These are phyloP conservation scores for Xylaria sp. DNA, from an alignment of 2,329 filamentous ascomycete genomes.

Conservation along the genomic window DNA sequence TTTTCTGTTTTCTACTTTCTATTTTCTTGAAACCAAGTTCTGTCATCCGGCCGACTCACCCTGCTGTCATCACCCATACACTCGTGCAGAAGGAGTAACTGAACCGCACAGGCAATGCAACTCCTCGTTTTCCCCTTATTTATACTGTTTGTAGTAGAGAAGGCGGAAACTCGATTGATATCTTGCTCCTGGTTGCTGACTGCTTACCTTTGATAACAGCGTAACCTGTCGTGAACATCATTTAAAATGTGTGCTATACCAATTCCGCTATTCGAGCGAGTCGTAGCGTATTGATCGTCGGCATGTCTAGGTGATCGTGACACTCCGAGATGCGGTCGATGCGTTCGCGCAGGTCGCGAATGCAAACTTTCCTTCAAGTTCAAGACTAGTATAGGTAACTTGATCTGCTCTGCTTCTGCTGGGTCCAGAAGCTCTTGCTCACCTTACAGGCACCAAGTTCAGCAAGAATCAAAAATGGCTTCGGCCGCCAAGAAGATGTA, in stretches of 20 bases:
- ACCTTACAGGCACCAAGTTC: conserved; percentile 41
- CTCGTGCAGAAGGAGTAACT: neutral
- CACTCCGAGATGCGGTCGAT: conserved; percentile 49
- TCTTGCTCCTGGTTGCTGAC: conserved; percentile 31
- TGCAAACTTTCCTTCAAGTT: conserved; percentile 51
- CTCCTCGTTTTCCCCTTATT: neutral
- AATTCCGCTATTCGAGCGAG: conserved; percentile 5
- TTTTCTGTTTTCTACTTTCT: neutral
- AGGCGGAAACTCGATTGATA: neutral
- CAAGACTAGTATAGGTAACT: conserved; percentile 49
- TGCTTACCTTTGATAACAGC: conserved; percentile 46
- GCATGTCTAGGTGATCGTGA: conserved; percentile 54
- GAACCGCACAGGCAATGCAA: no score
- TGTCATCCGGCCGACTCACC: neutral
- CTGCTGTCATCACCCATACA: conserved; percentile 1
- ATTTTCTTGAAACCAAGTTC: neutral
- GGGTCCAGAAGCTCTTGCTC: conserved; percentile 21
- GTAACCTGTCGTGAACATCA: conserved; percentile 61
- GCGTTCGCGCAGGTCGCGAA: conserved; percentile 49
- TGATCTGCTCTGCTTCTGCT: conserved; percentile 2
- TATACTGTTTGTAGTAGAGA: neutral
- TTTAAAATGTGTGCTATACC: conserved; percentile 55
- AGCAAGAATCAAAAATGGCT: conserved; percentile 49
- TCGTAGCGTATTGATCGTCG: conserved; percentile 36
- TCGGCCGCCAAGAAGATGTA: conserved; percentile 46